phyloP scores from a whole-genome alignment of 2,329 filamentous ascomycete genomes.

The Blastomyces emzantsi region DNA sequence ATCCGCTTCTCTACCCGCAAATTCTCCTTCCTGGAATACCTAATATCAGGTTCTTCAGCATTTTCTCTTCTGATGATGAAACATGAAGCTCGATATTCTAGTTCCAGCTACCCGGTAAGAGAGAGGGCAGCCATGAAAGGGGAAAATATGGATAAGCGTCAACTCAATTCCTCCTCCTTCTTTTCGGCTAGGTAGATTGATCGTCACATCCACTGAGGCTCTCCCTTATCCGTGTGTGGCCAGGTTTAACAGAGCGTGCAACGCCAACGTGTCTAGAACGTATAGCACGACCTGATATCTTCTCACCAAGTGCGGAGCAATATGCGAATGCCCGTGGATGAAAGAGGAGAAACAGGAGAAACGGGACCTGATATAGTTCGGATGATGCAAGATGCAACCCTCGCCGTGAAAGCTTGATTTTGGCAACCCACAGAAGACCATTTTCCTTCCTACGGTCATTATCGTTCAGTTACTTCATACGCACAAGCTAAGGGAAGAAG shows the following conservation, averaged over 20 bases:
- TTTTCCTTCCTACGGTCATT: not conserved
- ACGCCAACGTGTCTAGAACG: constrained; percentile 12
- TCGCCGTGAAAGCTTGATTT: constrained; percentile 4
- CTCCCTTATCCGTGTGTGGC: not conserved
- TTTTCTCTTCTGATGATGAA: not conserved
- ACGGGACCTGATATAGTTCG: not conserved
- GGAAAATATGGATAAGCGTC: not conserved
- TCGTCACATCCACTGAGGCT: constrained; percentile 11
- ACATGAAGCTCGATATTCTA: no score
- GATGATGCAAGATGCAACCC: constrained; percentile 3
- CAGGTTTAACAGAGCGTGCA: constrained; percentile 13
- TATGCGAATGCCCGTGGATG: constrained; percentile 13
- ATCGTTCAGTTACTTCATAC: not conserved
- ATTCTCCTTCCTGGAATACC: not conserved
- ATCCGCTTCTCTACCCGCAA: not conserved
- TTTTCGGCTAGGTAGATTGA: constrained; percentile 17
- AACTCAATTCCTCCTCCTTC: not conserved
- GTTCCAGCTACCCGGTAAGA: not conserved
- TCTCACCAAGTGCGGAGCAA: constrained; percentile 8
- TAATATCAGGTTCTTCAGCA: not conserved
- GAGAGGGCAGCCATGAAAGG: not conserved
- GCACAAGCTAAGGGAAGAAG: not conserved
- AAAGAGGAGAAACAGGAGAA: constrained; percentile 8
- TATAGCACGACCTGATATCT: constrained; percentile 11
- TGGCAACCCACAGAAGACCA: not conserved